Evolutionary conservation across 2,329 filamentous ascomycete genomes (phyloP).

Genomic region (Elsinoe australis): DNA sequence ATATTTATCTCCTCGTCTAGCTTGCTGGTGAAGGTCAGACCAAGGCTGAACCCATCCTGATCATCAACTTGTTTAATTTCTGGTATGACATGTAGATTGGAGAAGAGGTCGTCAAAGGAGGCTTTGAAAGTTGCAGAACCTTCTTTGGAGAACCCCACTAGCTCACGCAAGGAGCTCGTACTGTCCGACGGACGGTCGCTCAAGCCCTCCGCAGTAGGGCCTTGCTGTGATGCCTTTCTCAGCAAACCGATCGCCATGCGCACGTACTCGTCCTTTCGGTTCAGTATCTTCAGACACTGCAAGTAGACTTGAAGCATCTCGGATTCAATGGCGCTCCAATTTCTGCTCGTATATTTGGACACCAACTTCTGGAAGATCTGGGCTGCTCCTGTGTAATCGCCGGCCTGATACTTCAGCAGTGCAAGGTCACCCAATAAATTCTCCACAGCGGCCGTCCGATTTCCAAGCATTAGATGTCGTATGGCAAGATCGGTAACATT

Average conservation of each 20-base stretch:
- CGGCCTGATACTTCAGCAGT: conserved; percentile 57
- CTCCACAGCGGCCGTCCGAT: conserved; percentile 68
- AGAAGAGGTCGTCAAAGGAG: conserved; percentile 67
- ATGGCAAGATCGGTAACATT: conserved; percentile 75
- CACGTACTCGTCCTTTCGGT: conserved; percentile 71
- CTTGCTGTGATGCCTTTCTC: background rate
- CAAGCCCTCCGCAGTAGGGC: too few relatives aligned
- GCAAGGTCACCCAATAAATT: conserved; percentile 77
- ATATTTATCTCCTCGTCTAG: conserved; percentile 63
- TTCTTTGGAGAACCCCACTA: conserved; percentile 42
- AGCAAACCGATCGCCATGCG: conserved; percentile 66
- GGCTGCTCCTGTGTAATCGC: conserved; percentile 66
- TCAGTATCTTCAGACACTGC: conserved; percentile 68
- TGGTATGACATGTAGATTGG: conserved; percentile 58
- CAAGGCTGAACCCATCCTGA: conserved; percentile 67
- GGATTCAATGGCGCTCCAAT: conserved; percentile 73
- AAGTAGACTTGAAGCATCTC: conserved; percentile 82
- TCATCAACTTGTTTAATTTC: conserved; percentile 61
- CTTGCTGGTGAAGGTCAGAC: conserved; percentile 61
- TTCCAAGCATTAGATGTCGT: conserved; percentile 73
- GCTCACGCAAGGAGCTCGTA: conserved; percentile 35
- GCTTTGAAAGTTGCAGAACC: conserved; percentile 57
- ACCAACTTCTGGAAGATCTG: conserved; percentile 71
- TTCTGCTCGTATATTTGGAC: conserved; percentile 66
- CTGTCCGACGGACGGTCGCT: too few relatives aligned